Percentiles rank a stretch among this genome's conserved stretches.
These are phyloP conservation scores for Moringa oleifera DNA, from an alignment of 345 rosid genomes.

Conservation along the genomic window DNA sequence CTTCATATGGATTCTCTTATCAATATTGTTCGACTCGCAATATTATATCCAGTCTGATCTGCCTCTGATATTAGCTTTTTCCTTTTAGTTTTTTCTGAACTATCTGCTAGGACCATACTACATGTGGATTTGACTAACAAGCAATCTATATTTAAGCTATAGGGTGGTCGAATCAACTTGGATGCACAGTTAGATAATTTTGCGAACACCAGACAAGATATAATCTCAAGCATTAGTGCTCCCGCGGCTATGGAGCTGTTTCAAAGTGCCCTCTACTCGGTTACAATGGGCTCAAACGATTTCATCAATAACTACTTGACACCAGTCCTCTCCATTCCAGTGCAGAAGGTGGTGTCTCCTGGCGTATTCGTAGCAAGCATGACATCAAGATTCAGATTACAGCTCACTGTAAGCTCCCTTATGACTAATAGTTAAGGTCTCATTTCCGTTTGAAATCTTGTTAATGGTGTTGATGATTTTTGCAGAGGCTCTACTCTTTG, in stretches of 20 bases:
- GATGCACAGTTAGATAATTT: conserved; percentile 42
- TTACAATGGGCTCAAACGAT: conserved; percentile 74
- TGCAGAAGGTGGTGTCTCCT: conserved; percentile 44
- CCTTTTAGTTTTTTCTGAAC: too few relatives aligned
- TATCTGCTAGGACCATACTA: too few relatives aligned
- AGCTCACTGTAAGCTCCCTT: conserved; percentile 54
- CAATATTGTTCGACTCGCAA: too few relatives aligned
- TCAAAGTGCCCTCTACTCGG: conserved; percentile 29
- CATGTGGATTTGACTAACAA: too few relatives aligned
- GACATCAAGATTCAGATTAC: conserved; percentile 50
- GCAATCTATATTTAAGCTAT: too few relatives aligned
- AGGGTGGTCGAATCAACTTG: conserved; percentile 67
- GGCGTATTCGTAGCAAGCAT: conserved; percentile 40
- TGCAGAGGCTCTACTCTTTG: conserved; percentile 57
- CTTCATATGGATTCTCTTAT: too few relatives aligned
- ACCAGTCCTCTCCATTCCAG: conserved; percentile 42
- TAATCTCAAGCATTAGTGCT: conserved; percentile 26
- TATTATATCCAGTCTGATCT: too few relatives aligned
- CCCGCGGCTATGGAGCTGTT: conserved; percentile 35
- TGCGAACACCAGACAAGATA: conserved; percentile 29
- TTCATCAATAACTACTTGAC: conserved; percentile 64
- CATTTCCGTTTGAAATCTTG: not conserved
- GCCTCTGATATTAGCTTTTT: too few relatives aligned
- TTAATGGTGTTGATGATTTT: too few relatives aligned
- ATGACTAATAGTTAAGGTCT: too few relatives aligned